Base-by-base conservation (phyloP, 2,329 filamentous ascomycete genomes). In the Exophiala sp. region DNA sequence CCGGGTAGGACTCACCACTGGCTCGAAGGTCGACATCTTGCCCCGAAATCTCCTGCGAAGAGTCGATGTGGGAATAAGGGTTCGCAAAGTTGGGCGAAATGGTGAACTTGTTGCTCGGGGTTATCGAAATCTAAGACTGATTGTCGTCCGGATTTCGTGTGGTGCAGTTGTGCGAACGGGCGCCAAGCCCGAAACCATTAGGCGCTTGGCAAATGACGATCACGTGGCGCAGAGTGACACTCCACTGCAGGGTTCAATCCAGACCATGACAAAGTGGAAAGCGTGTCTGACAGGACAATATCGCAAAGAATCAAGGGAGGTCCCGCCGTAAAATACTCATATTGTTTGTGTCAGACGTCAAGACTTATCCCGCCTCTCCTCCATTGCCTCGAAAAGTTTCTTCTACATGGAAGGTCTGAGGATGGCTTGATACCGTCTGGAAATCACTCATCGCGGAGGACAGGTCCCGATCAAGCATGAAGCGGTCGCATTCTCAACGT, bases 1-100 rank as follows among this genome's bases (percentile, higher is more conserved):
- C 35, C 16, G 14, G 24, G n/a, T 11, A 32, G 16, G 27, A 80
- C 78, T 68, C 77, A 82, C 79, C 70, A 82, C 78, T 70, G 79
- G 77, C 68, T 82, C 79, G 72, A 80, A 81, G 68, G 77, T 73
- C 73, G 79, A 81, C 79, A 82, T 82, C 72, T 71, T 81, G 73
- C 64, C 67, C 64, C 44, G 48, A 41, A 41, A 49, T 56, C 53
- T 50, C 49, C 48, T 51, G 54, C 50, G 46, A 48, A 51, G 32
- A 44, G 47, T 57, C 48, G 50, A 47, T 43, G 29, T 24, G 22
- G 34, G 49, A 42, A 42, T 45, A 34, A 45, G 16, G 21, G 27
- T 46, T 55, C 52, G 49, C 52, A 42, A 55, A 24, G 34, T 57
- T 55, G 52, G 38, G 55, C 55, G 55, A 55, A 41, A 43, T 41